phyloP scores from a whole-genome alignment of 1,284 basidiomycete genomes.

The Ganoderma lucidum region DNA sequence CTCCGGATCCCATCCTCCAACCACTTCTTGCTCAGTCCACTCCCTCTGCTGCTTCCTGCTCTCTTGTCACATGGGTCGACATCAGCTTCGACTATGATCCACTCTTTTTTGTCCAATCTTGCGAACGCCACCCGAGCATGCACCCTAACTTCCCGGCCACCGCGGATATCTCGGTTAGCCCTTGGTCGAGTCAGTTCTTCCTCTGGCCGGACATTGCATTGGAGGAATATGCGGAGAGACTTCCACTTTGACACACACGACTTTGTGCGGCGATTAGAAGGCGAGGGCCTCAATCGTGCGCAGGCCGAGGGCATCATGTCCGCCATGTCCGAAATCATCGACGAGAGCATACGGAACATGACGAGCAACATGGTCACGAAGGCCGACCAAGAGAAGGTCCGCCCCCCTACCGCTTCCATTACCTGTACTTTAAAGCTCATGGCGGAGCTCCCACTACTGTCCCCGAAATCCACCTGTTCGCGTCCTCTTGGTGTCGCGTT shows the following conservation, averaged over 20 bases:
- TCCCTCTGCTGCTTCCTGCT: conserved; percentile 1
- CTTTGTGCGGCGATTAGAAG: conserved; percentile 89
- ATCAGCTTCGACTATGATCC: conserved; percentile 16
- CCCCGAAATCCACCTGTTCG: conserved; percentile 7
- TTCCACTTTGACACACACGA: conserved; percentile 96
- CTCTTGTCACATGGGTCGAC: not conserved
- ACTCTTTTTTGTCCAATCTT: conserved; percentile 17
- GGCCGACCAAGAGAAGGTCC: conserved; percentile 92
- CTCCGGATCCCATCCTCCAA: no score
- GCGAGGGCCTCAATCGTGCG: conserved; percentile 85
- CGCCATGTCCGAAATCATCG: conserved; percentile 93
- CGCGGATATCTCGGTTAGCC: not conserved
- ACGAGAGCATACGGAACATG: conserved; percentile 95
- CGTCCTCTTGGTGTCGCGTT: not conserved
- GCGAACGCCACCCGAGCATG: conserved; percentile 10
- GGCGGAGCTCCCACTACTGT: no score
- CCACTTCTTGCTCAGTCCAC: not conserved
- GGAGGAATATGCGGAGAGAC: conserved; percentile 38
- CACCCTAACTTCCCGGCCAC: not conserved
- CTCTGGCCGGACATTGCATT: conserved; percentile 22
- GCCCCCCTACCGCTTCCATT: not conserved
- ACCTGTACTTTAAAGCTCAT: not conserved
- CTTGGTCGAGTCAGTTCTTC: conserved; percentile 18
- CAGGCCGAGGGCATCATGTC: conserved; percentile 97
- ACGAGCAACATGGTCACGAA: conserved; percentile 94